phyloP scores from a whole-genome alignment of 345 rosid species.

The Jatropha curcas region DNA sequence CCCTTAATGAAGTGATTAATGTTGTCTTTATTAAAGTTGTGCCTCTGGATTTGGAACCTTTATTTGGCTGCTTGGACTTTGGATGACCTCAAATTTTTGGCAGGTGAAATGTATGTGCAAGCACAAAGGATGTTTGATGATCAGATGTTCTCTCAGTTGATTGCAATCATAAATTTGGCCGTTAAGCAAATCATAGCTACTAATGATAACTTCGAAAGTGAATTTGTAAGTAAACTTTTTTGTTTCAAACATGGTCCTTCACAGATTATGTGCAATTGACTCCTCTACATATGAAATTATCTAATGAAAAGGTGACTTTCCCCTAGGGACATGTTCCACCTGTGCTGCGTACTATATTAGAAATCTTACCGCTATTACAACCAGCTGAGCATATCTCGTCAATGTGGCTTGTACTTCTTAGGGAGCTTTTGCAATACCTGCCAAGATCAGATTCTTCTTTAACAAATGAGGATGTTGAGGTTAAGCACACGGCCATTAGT shows the following conservation, averaged over 20 bases:
- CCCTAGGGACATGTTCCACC: constrained; percentile 80
- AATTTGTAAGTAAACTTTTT: constrained; percentile 58
- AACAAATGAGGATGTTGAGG: constrained; percentile 53
- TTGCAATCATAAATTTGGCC: constrained; percentile 68
- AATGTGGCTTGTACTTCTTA: constrained; percentile 75
- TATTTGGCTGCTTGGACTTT: constrained; percentile 17
- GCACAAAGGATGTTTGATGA: constrained; percentile 85
- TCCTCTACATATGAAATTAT: not conserved
- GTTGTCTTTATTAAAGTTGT: not conserved
- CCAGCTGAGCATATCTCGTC: constrained; percentile 83
- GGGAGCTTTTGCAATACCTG: constrained; percentile 73
- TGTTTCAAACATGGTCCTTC: constrained; percentile 2
- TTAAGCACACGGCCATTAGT: constrained; percentile 36
- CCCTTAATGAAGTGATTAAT: constrained; percentile 11
- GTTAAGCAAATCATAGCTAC: constrained; percentile 53
- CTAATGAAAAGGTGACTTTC: constrained; percentile 13
- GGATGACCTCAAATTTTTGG: constrained; percentile 26
- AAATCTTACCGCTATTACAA: constrained; percentile 65
- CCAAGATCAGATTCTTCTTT: constrained; percentile 52
- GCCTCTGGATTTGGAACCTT: constrained; percentile 2
- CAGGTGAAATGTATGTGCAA: constrained; percentile 90
- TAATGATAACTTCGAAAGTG: constrained; percentile 66
- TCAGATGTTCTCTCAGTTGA: constrained; percentile 69
- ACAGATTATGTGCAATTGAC: not conserved
- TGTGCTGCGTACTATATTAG: constrained; percentile 74